Evolutionary conservation across 768 basidiomycete species (phyloP), one percentile per base, ranked within the genome.

Genomic region (Mrakia blollopis): DNA sequence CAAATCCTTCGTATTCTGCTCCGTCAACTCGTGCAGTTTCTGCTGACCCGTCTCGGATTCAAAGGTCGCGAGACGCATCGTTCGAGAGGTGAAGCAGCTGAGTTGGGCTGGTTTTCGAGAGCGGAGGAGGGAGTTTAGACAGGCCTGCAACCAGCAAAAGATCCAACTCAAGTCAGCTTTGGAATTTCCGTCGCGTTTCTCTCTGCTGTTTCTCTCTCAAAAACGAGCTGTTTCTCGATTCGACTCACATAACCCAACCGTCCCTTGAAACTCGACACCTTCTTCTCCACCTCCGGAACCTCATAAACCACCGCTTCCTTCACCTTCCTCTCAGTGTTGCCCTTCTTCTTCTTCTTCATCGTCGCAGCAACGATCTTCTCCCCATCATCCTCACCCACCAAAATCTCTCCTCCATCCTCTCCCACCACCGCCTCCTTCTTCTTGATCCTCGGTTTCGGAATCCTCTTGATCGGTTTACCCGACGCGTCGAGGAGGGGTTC

Each of bases 101-200:
- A 41, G 39, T 11, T 39, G 11, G 16, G 88, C 85, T 6, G 93
- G 92, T 79, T 90, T 92, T 78, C 85, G 86, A 41, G 85, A 88
- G 62, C 94, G 87, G 18, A 96, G 83, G 23, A 97, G 86, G 0
- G 94, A 94, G 80, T 94, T 94, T 69, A 94, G 82, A 81, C 93
- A 94, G 3, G 93, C 93, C 82, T 94, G 65, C 0, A 41, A 65
- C 21, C 8, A 35, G 32, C 91, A 11, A 41, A 41, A 41, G 39
- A 41, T 41, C 39, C n/a, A n/a, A n/a, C n/a, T n/a, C n/a, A n/a
- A n/a, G n/a, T n/a, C n/a, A n/a, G n/a, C n/a, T n/a, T n/a, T n/a
- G n/a, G n/a, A n/a, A n/a, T n/a, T n/a, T n/a, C n/a, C n/a, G n/a
- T n/a, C n/a, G n/a, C n/a, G n/a, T n/a, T n/a, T n/a, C n/a, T n/a